A percentile compares a stretch with the other conserved stretches of the same genome.
Evolutionary conservation across 768 basidiomycete genomes (phyloP).

Genomic region (Boletus rex-veris): DNA sequence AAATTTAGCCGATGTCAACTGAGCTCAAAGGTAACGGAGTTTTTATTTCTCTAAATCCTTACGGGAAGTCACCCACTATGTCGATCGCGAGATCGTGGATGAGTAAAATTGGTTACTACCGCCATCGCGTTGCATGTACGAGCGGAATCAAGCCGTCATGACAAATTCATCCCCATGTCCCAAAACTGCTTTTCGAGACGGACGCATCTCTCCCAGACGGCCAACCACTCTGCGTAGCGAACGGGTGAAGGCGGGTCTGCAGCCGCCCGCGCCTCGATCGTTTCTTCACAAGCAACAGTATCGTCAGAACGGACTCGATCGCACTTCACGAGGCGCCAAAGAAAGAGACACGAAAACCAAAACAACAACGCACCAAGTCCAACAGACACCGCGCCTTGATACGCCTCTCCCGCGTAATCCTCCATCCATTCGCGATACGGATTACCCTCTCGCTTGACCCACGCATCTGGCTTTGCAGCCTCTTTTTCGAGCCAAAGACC

Average conservation of each 20-base stretch:
- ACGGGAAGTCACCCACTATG: too few relatives aligned
- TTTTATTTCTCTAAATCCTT: too few relatives aligned
- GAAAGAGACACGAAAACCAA: too few relatives aligned
- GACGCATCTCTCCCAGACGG: slow-evolving; percentile 75
- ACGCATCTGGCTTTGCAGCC: slow-evolving; percentile 39
- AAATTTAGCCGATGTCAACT: too few relatives aligned
- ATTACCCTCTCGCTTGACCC: slow-evolving; percentile 64
- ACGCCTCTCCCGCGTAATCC: slow-evolving; percentile 71
- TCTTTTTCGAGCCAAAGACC: slow-evolving; percentile 77
- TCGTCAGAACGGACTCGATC: not conserved
- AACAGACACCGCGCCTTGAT: slow-evolving; percentile 65
- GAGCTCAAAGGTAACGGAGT: too few relatives aligned
- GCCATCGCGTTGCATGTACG: too few relatives aligned
- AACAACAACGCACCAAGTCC: slow-evolving; percentile 60
- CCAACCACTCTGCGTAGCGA: slow-evolving; percentile 61
- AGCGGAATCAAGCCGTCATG: not conserved
- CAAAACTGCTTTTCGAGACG: slow-evolving; percentile 82
- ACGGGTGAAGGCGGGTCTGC: slow-evolving; percentile 58
- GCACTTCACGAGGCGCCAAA: not conserved
- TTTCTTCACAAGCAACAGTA: slow-evolving; percentile 40
- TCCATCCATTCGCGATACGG: slow-evolving; percentile 75
- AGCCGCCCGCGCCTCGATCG: slow-evolving; percentile 64
- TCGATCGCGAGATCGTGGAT: too few relatives aligned
- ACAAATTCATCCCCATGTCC: slow-evolving; percentile 58
- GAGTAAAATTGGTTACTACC: too few relatives aligned